A percentile compares a stretch with the other conserved stretches of the same genome.
phyloP scores from a whole-genome alignment of 2,329 filamentous ascomycete genomes.

The Aspergillus terreus region DNA sequence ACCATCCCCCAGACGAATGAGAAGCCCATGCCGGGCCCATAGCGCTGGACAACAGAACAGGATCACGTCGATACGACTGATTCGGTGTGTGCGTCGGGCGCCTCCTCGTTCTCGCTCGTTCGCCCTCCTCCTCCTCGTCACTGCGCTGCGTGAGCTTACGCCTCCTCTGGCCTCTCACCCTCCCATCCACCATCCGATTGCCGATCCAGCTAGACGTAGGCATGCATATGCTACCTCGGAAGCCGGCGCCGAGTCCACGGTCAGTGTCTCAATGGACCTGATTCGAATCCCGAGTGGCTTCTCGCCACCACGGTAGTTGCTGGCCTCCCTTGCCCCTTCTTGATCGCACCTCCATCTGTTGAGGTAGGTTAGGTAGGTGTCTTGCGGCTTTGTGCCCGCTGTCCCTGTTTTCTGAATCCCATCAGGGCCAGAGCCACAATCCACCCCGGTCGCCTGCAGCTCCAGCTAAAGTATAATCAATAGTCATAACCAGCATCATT shows the following conservation, averaged over 20 bases:
- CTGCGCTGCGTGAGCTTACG: not conserved
- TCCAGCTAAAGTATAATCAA: not conserved
- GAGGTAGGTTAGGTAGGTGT: too few species aligned
- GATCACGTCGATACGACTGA: not conserved
- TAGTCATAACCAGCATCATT: not conserved
- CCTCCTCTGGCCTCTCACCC: not conserved
- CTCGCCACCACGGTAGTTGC: slow-evolving; percentile 1
- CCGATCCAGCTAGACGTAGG: slow-evolving; percentile 17
- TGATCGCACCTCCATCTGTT: not conserved
- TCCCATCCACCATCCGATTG: slow-evolving; percentile 3
- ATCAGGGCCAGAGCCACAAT: slow-evolving; percentile 1
- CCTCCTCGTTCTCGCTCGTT: too few species aligned
- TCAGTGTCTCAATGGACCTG: not conserved
- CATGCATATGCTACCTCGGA: slow-evolving; percentile 21
- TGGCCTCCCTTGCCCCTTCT: not conserved
- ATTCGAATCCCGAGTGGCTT: slow-evolving; percentile 1
- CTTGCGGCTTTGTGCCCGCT: not conserved
- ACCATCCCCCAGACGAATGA: not conserved
- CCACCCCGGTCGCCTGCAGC: not conserved
- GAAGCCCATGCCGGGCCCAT: too few species aligned
- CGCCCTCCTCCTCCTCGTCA: not conserved
- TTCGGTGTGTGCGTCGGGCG: too few species aligned
- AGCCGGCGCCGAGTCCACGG: slow-evolving; percentile 15
- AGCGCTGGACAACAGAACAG: not conserved
- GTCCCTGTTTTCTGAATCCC: not conserved